These are phyloP conservation scores for Alternaria sp. DNA, from an alignment of 2,329 filamentous ascomycete species.

Conservation along the genomic window DNA sequence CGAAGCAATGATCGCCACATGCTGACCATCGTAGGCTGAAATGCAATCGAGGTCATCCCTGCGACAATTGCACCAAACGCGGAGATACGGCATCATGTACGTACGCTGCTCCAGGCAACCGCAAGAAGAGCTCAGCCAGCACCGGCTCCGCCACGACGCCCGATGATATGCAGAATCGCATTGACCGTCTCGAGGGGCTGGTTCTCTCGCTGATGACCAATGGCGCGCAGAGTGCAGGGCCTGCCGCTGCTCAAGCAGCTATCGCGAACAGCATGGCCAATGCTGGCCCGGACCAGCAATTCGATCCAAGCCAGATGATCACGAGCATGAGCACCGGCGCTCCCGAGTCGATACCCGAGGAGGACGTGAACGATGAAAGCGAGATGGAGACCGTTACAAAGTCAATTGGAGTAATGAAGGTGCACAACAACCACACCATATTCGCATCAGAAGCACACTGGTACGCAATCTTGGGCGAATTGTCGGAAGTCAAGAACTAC, in stretches of 20 bases:
- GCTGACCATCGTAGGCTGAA: slow-evolving; percentile 66
- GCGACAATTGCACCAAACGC: slow-evolving; percentile 92
- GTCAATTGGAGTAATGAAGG: slow-evolving; percentile 60
- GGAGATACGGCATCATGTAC: slow-evolving; percentile 81
- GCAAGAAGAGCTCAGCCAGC: slow-evolving; percentile 70
- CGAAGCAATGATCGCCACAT: background rate
- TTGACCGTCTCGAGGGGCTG: slow-evolving; percentile 90
- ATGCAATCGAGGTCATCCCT: slow-evolving; percentile 90
- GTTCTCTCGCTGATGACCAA: slow-evolving; percentile 95
- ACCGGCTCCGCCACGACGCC: slow-evolving; percentile 68
- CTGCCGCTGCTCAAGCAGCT: slow-evolving; percentile 64
- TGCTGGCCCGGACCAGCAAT: slow-evolving; percentile 46
- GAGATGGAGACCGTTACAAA: slow-evolving; percentile 64
- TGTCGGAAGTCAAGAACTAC: slow-evolving; percentile 92
- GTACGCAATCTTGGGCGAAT: slow-evolving; percentile 63
- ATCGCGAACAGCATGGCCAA: slow-evolving; percentile 57
- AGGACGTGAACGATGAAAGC: slow-evolving; percentile 64
- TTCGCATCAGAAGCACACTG: slow-evolving; percentile 60
- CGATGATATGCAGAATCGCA: slow-evolving; percentile 98
- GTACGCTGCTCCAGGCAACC: slow-evolving; percentile 72
- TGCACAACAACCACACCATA: slow-evolving; percentile 56
- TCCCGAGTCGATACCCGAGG: slow-evolving; percentile 61
- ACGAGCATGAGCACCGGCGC: slow-evolving; percentile 61
- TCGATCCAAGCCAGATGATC: slow-evolving; percentile 61
- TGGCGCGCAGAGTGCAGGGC: slow-evolving; percentile 68